Evolutionary conservation across 371 early-diverging fungal genomes (phyloP).

Genomic region (Mortierella sp.): DNA sequence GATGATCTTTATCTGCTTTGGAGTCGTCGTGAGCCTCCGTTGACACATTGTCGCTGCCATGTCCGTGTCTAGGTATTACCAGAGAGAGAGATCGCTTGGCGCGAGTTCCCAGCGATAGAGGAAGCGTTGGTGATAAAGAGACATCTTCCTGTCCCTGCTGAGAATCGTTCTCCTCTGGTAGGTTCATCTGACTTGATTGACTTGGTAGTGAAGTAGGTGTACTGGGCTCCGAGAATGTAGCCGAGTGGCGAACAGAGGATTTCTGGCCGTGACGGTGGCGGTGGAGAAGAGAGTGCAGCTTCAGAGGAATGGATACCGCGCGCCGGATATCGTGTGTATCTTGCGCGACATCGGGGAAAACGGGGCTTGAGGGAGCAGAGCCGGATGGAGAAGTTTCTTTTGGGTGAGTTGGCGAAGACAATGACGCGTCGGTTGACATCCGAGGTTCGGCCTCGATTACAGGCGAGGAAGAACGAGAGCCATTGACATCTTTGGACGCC

Average conservation of each 20-base stretch:
- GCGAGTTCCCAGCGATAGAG: constrained; percentile 29
- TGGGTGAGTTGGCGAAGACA: background rate
- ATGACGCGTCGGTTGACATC: background rate
- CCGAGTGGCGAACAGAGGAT: constrained; percentile 12
- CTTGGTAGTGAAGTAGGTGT: constrained; percentile 16
- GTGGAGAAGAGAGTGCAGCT: constrained; percentile 28
- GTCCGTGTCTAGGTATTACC: constrained; percentile 13
- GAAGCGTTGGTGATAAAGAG: constrained; percentile 19
- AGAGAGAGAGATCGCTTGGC: constrained; percentile 37
- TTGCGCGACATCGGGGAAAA: background rate
- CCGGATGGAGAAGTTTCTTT: background rate
- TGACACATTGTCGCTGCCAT: background rate
- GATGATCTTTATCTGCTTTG: constrained; percentile 5
- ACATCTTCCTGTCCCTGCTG: background rate
- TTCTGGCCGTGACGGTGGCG: constrained; percentile 19
- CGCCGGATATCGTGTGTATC: constrained; percentile 19
- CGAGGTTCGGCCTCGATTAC: constrained; percentile 2
- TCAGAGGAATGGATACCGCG: constrained; percentile 28
- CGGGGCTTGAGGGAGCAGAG: constrained; percentile 1
- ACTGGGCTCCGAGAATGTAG: constrained; percentile 26
- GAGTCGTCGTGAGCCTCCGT: background rate
- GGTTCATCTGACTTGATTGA: background rate
- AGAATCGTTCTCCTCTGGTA: background rate
- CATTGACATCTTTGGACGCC: constrained; percentile 32
- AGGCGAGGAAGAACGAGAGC: constrained; percentile 29